Conservation (phyloP, 192 early-diverging fungal genomes). For the Podila clonocystis region DNA sequence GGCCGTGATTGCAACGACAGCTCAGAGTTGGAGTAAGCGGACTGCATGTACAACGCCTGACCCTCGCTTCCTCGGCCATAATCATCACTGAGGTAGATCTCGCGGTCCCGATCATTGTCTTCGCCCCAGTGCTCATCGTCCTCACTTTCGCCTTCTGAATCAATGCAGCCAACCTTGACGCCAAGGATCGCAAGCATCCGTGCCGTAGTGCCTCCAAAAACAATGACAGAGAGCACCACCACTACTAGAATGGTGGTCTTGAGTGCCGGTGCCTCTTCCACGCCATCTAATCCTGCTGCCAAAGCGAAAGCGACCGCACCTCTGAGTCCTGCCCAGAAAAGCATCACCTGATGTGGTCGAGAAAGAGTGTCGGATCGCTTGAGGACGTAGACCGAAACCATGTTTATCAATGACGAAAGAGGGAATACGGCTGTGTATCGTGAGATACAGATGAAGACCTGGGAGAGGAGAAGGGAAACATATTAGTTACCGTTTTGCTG, state of each 20-base stretch:
- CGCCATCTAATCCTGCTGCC: constrained; percentile 80
- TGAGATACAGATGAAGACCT: constrained; percentile 86
- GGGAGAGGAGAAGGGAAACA: constrained; percentile 1
- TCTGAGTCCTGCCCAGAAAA: constrained; percentile 93
- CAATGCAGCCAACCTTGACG: constrained; percentile 79
- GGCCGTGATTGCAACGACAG: constrained; percentile 44
- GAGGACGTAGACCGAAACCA: constrained; percentile 61
- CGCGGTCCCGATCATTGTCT: constrained; percentile 34
- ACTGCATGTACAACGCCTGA: constrained; percentile 35
- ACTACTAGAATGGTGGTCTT: constrained; percentile 92
- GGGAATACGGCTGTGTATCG: constrained; percentile 90
- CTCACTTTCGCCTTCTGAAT: constrained; percentile 59
- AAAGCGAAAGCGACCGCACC: constrained; percentile 98
- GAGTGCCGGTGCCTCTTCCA: constrained; percentile 72
- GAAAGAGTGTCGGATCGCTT: constrained; percentile 62
- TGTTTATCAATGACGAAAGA: constrained; percentile 84
- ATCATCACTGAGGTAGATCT: constrained; percentile 31
- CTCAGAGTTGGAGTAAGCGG: constrained; percentile 40
- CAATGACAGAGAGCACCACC: constrained; percentile 89
- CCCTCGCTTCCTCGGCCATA: constrained; percentile 26
- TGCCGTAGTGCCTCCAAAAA: constrained; percentile 93
- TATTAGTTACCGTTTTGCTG: not conserved
- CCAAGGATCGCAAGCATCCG: constrained; percentile 79
- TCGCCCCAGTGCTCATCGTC: constrained; percentile 48
- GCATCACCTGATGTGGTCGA: constrained; percentile 86